Conservation (phyloP, 306 rosid genomes). For the Pyrus communis region DNA sequence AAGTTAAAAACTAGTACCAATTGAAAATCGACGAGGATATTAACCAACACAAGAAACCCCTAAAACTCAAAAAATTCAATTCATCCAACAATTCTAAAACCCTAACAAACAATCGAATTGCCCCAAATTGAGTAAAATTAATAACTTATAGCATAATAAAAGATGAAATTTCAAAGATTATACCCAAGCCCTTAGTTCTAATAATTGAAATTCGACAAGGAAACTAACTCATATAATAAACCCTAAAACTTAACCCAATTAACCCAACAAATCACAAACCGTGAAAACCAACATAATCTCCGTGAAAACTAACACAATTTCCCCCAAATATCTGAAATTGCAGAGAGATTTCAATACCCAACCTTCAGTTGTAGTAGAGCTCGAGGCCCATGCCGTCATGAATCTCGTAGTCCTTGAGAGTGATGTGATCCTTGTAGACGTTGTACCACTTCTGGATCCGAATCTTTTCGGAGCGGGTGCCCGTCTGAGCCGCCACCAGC, state of each 20-base stretch:
- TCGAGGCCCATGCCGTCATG: slow-evolving; percentile 98
- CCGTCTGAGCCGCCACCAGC: slow-evolving; percentile 94
- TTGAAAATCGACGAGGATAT: neutral
- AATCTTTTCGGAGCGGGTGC: slow-evolving; percentile 73
- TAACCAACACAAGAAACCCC: neutral
- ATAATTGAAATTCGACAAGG: no score
- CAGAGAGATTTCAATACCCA: neutral
- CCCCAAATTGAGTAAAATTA: neutral
- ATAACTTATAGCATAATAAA: no score
- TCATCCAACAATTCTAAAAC: neutral
- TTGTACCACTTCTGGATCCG: slow-evolving; percentile 80
- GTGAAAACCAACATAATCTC: no score
- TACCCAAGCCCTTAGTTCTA: no score
- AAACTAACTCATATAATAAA: no score
- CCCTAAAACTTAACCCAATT: no score
- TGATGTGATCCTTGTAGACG: slow-evolving; percentile 83
- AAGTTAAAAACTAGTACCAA: neutral
- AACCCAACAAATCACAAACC: neutral
- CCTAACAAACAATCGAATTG: neutral
- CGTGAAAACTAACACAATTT: no score
- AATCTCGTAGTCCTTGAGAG: slow-evolving; percentile 83
- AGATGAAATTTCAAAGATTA: no score
- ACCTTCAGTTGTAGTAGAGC: slow-evolving; percentile 70
- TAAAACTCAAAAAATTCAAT: neutral
- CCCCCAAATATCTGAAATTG: neutral